Conservation (phyloP, 768 basidiomycete species). For the Suillus weaverae region DNA sequence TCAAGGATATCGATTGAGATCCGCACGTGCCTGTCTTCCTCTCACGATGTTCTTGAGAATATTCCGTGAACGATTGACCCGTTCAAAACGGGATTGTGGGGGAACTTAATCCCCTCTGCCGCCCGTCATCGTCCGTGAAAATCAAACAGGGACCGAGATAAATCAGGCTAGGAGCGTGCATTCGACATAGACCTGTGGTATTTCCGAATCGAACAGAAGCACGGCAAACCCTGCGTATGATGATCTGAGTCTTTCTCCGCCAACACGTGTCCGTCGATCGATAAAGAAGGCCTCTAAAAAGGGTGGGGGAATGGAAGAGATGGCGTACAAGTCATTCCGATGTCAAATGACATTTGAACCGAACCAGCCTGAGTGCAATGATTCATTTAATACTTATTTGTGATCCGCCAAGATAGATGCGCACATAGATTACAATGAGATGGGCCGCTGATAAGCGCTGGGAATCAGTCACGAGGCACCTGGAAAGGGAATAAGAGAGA, state of each 20-base stretch:
- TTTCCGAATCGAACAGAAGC: neutral
- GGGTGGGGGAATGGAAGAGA: conserved; percentile 1
- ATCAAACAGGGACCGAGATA: neutral
- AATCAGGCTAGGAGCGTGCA: neutral
- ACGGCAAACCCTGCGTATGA: neutral
- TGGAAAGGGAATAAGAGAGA: neutral
- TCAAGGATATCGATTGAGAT: conserved; percentile 10
- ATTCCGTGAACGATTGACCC: conserved; percentile 16
- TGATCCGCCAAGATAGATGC: conserved; percentile 5
- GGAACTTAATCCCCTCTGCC: conserved; percentile 7
- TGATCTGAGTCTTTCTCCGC: neutral
- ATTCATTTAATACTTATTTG: conserved; percentile 5
- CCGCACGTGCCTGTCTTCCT: conserved; percentile 7
- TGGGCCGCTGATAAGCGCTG: conserved; percentile 3
- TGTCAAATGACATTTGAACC: neutral
- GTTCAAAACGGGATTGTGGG: conserved; percentile 22
- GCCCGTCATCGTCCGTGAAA: neutral
- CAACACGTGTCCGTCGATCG: conserved; percentile 5
- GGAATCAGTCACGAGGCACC: conserved; percentile 1
- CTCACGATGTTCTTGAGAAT: conserved; percentile 22
- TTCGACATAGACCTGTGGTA: neutral
- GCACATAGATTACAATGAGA: neutral
- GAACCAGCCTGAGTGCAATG: neutral
- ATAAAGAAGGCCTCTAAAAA: neutral
- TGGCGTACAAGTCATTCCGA: neutral